Evolutionary conservation across 371 early-diverging fungal genomes (phyloP), one percentile per base, ranked within the genome.

Genomic region (Rhizopus arrhizus): DNA sequence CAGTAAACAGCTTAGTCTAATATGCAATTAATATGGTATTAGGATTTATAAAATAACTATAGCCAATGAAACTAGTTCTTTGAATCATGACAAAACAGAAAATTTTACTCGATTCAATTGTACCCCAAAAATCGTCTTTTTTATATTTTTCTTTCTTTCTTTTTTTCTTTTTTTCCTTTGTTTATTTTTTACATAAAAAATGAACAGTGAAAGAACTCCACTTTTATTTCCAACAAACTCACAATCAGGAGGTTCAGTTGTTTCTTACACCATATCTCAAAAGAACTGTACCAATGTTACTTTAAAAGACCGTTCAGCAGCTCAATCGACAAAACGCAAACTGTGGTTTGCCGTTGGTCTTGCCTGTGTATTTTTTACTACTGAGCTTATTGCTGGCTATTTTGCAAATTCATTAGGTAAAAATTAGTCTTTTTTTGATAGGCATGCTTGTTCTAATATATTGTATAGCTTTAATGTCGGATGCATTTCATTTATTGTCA

Each of bases 401-500:
- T 81, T 82, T 72, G 80, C 89, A 41, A 84, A 84, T 65, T 84
- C 83, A 38, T 68, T 85, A 15, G 79, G 79, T 75, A 75, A 61
- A 35, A 22, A 22, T 38, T 40, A 3, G 15, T 40, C 45, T 47
- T 28, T 22, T 47, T 47, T 45, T 59, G 49, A 13, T 56, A 35
- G 33, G 28, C 46, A 38, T 5, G 22, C 22, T 22, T 22, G 22
- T 22, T 22, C 22, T 22, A 22, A 22, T 22, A 22, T 22, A 12
- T 34, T 49, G 15, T 33, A 53, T 60, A 79, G 92, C 92, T 4
- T 80, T 92, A 51, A 77, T 91, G 73, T 82, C 83, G 49, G 92
- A 91, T 72, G 84, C 87, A 31, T 90, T 92, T 68, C 91, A 92
- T 66, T 72, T 92, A 56, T 70, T 92, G 33, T 85, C 88, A 59